Conservation (phyloP, 441 rosid species). For the Hypseocharis bilobata region DNA sequence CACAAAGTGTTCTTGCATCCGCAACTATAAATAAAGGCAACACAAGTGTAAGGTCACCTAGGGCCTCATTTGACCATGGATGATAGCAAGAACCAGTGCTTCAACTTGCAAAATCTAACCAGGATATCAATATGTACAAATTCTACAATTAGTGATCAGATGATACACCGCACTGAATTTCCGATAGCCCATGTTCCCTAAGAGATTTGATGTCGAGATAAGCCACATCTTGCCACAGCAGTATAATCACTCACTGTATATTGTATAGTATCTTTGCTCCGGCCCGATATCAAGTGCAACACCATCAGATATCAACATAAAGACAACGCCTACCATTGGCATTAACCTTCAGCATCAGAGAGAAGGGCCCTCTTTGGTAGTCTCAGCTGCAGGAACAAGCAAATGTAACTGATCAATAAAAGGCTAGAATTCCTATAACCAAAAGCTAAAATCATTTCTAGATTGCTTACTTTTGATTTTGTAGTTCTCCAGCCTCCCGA, state of each 20-base stretch:
- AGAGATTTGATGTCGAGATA: background rate
- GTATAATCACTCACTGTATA: no score
- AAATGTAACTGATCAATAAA: slow-evolving; percentile 7
- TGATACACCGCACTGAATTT: background rate
- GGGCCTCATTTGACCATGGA: background rate
- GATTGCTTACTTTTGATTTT: slow-evolving; percentile 50
- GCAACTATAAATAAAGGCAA: no score
- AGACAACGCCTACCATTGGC: background rate
- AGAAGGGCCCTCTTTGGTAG: slow-evolving; percentile 40
- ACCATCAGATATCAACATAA: background rate
- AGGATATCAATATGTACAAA: background rate
- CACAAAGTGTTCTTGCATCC: background rate
- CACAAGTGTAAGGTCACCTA: no score
- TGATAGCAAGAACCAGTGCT: background rate
- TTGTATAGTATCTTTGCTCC: no score
- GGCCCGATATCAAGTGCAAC: background rate
- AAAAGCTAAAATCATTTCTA: slow-evolving; percentile 11
- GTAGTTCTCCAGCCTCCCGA: slow-evolving; percentile 81
- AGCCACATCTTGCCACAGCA: background rate
- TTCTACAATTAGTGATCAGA: background rate
- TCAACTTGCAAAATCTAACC: background rate
- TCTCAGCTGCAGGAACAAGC: slow-evolving; percentile 38
- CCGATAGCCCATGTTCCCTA: background rate
- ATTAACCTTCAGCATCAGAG: slow-evolving; percentile 14
- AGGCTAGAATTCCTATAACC: background rate